Evolutionary conservation across 768 basidiomycete species (phyloP).

Genomic region (Leucosporidium scottii): DNA sequence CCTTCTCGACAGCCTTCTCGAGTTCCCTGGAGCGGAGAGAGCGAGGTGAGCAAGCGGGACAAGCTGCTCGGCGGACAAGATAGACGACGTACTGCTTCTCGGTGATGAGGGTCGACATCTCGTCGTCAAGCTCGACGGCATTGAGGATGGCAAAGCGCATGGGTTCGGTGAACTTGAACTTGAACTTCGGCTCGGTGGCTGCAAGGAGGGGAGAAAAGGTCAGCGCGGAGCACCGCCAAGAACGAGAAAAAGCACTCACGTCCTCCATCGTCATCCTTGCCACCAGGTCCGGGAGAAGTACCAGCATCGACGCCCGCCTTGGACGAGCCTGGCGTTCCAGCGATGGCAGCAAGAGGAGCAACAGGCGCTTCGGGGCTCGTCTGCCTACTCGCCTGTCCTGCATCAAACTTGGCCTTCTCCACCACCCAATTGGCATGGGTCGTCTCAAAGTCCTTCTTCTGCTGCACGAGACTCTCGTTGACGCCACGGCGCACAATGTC

Average conservation of each 20-base stretch:
- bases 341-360: too few species aligned
- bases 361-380: constrained; percentile 1
- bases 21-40: constrained; percentile 43
- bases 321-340: too few species aligned
- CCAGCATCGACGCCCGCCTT: too few species aligned
- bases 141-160: constrained; percentile 78
- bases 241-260: constrained; percentile 6
- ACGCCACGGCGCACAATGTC: constrained; percentile 58
- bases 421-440: background rate
- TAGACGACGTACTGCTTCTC: constrained; percentile 41
- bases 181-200: constrained; percentile 53
- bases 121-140: constrained; percentile 71
- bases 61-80: background rate
- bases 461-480: constrained; percentile 56
- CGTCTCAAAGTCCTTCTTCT: constrained; percentile 51
- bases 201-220: background rate
- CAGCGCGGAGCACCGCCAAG: background rate
- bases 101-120: constrained; percentile 56
- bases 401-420: background rate
- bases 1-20: constrained; percentile 56
- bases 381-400: constrained; percentile 1
- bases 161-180: constrained; percentile 67
- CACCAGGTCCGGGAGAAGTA: background rate
- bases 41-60: background rate
- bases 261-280: background rate